Conservation (phyloP, 768 basidiomycete species). For the Lentinula boryana region DNA sequence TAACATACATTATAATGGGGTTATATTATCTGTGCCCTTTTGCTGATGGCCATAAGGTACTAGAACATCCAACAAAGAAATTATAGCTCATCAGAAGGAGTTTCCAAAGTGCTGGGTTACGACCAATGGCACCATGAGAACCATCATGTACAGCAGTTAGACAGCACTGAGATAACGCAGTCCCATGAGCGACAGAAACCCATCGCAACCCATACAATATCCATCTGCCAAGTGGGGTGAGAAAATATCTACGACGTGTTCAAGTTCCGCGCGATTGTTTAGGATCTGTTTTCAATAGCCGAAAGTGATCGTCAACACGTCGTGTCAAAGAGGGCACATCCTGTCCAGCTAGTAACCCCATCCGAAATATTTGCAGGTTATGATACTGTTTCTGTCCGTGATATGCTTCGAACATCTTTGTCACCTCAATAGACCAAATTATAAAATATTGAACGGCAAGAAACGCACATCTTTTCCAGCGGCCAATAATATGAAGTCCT, state of each 20-base stretch:
- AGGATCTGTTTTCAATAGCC: background rate
- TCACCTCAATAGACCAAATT: background rate
- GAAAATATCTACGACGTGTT: background rate
- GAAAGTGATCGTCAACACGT: background rate
- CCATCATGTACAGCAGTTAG: background rate
- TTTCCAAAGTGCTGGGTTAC: background rate
- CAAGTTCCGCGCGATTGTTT: background rate
- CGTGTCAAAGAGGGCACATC: background rate
- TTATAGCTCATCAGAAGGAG: background rate
- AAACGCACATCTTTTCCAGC: background rate
- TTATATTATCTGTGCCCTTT: no score
- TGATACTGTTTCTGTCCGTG: background rate
- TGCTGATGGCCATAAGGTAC: background rate
- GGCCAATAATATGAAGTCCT: background rate
- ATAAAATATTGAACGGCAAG: background rate
- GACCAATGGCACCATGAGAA: conserved; percentile 2
- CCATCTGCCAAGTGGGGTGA: background rate
- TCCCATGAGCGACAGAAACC: background rate
- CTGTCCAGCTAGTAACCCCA: background rate
- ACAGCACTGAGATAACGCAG: background rate
- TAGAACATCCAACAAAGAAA: background rate
- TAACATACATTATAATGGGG: no score
- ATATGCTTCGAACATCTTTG: background rate
- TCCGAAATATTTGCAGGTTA: background rate
- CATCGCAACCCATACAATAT: background rate